phyloP scores from a whole-genome alignment of 805 yeast genomes.

The Barnettozyma sucrosica region DNA sequence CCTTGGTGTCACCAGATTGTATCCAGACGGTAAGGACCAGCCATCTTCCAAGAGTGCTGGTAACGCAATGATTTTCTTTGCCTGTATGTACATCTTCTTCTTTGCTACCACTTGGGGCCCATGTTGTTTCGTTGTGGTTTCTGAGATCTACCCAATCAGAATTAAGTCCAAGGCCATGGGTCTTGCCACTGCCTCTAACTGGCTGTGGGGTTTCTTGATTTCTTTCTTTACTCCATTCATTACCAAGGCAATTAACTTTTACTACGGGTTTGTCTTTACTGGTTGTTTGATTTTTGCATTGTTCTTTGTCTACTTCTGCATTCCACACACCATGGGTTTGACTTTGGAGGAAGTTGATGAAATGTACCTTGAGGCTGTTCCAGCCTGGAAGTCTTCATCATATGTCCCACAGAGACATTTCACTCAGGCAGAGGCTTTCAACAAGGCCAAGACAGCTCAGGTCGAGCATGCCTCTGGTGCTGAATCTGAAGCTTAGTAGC shows the following conservation, averaged over 20 bases:
- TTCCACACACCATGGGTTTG: conserved; percentile 77
- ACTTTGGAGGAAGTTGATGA: conserved; percentile 79
- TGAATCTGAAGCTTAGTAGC: background rate
- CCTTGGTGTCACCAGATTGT: conserved; percentile 48
- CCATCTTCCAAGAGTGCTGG: conserved; percentile 52
- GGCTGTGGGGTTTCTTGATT: conserved; percentile 64
- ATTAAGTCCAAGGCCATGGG: conserved; percentile 54
- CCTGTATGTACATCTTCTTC: conserved; percentile 65
- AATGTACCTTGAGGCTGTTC: conserved; percentile 40
- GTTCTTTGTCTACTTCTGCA: conserved; percentile 65
- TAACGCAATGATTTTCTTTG: conserved; percentile 62
- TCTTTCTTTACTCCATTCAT: conserved; percentile 69
- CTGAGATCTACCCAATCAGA: conserved; percentile 70
- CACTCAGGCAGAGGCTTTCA: conserved; percentile 21
- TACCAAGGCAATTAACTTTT: conserved; percentile 58
- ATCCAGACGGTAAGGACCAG: conserved; percentile 38
- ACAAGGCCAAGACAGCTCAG: conserved; percentile 22
- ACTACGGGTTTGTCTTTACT: conserved; percentile 60
- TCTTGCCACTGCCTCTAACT: conserved; percentile 57
- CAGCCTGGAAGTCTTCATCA: conserved; percentile 41
- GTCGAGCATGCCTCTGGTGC: conserved; percentile 2
- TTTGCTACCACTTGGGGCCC: conserved; percentile 78
- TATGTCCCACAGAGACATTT: conserved; percentile 44
- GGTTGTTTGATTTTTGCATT: conserved; percentile 55
- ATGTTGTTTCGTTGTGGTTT: conserved; percentile 54